Percentiles rank a stretch among this genome's conserved stretches.
phyloP scores from a whole-genome alignment of 768 basidiomycete species.

The Boletellus emodensis region DNA sequence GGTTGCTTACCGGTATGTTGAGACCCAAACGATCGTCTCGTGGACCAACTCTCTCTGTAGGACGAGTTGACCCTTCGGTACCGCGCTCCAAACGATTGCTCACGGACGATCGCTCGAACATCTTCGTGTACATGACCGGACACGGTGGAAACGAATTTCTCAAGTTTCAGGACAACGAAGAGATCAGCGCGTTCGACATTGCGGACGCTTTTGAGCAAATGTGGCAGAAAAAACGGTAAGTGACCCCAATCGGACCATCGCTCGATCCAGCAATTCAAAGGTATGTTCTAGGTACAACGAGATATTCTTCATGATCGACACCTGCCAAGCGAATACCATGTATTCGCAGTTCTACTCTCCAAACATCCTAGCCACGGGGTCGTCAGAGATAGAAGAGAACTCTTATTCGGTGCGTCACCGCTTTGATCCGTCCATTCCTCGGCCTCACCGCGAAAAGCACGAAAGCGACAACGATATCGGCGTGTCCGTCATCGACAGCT shows the following conservation, averaged over 20 bases:
- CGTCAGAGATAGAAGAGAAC: constrained; percentile 78
- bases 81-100: constrained; percentile 91
- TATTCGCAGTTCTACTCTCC: constrained; percentile 92
- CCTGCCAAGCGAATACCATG: constrained; percentile 96
- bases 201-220: constrained; percentile 98
- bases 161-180: constrained; percentile 99
- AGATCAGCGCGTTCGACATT: constrained; percentile 95
- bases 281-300: constrained; percentile 73
- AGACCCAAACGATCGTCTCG: background rate
- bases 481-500: constrained; percentile 92
- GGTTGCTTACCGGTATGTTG: constrained; percentile 80
- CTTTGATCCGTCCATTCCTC: background rate
- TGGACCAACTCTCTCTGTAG: constrained; percentile 37
- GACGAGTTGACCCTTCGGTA: constrained; percentile 76
- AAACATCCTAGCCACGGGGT: constrained; percentile 88
- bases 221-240: constrained; percentile 92
- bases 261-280: constrained; percentile 20
- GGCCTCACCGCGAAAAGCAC: constrained; percentile 48
- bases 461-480: constrained; percentile 93
- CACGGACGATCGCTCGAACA: constrained; percentile 84
- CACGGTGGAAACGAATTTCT: constrained; percentile 98
- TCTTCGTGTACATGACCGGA: constrained; percentile 98
- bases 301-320: constrained; percentile 97
- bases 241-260: background rate
- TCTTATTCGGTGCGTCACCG: constrained; percentile 79